phyloP scores from a whole-genome alignment of 2,329 filamentous ascomycete genomes.

The Sordariomycetes sp. region DNA sequence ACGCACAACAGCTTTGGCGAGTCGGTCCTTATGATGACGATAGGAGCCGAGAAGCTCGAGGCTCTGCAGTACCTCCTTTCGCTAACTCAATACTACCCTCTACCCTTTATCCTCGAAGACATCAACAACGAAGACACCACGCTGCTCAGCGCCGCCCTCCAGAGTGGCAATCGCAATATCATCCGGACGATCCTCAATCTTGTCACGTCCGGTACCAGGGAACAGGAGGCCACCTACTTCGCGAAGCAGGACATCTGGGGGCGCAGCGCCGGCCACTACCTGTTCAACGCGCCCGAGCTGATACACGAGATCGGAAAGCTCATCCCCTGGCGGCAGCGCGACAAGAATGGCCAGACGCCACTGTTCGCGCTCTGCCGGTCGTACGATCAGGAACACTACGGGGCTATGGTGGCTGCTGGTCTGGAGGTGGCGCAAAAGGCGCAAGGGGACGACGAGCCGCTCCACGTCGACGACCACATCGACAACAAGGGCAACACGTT shows the following conservation, averaged over 20 bases:
- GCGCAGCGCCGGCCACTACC: constrained; percentile 85
- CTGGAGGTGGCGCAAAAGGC: constrained; percentile 61
- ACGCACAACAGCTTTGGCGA: constrained; percentile 64
- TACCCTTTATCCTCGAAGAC: constrained; percentile 65
- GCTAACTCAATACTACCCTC: constrained; percentile 64
- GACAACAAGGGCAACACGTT: constrained; percentile 90
- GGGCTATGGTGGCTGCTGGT: constrained; percentile 75
- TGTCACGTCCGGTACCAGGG: constrained; percentile 46
- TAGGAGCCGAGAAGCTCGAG: constrained; percentile 60
- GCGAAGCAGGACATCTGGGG: constrained; percentile 71
- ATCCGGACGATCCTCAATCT: constrained; percentile 68
- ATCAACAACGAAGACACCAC: constrained; percentile 85
- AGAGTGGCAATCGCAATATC: constrained; percentile 65
- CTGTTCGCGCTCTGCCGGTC: constrained; percentile 90
- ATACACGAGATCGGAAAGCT: constrained; percentile 67
- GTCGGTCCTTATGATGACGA: constrained; percentile 79
- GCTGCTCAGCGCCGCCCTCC: constrained; percentile 79
- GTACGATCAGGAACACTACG: constrained; percentile 85
- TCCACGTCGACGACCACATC: constrained; percentile 87
- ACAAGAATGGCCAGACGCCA: constrained; percentile 97
- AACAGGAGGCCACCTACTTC: constrained; percentile 57
- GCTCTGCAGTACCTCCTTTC: constrained; percentile 72
- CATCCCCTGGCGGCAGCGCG: constrained; percentile 80
- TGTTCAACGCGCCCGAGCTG: constrained; percentile 80
- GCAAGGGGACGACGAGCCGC: constrained; percentile 67